Percentiles rank a stretch among this genome's conserved stretches.
Evolutionary conservation across 257 asterid genomes (phyloP).

Genomic region (Orobanche coerulescens): DNA sequence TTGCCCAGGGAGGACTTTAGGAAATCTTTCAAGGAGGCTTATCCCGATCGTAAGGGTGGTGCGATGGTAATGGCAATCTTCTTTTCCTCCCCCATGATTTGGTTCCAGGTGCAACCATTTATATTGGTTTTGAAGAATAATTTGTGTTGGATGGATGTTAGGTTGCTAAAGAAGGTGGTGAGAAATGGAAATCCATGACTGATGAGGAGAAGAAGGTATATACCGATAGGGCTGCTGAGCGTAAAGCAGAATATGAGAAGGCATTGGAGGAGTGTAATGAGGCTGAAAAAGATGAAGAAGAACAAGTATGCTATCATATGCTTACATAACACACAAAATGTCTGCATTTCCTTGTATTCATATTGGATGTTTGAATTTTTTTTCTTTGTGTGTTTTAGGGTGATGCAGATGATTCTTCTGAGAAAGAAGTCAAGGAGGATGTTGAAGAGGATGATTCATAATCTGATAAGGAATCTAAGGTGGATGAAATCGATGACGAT

Average conservation of each 20-base stretch:
- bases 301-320: slow-evolving; percentile 24
- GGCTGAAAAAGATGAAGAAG: slow-evolving; percentile 24
- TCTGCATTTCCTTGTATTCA: neutral
- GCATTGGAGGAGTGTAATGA: slow-evolving; percentile 27
- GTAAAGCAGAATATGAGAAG: slow-evolving; percentile 56
- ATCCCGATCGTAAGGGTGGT: slow-evolving; percentile 65
- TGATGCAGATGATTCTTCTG: slow-evolving; percentile 26
- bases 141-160: no score
- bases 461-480: slow-evolving; percentile 1
- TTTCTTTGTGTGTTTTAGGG: slow-evolving; percentile 22
- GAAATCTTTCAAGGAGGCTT: slow-evolving; percentile 52
- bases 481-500: slow-evolving; percentile 30
- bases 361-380: neutral
- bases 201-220: slow-evolving; percentile 68
- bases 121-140: no score
- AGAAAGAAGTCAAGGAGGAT: slow-evolving; percentile 23
- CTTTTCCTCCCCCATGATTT: no score
- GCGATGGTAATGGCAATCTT: slow-evolving; percentile 29
- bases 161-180: slow-evolving; percentile 90
- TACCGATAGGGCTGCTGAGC: slow-evolving; percentile 66
- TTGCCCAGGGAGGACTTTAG: slow-evolving; percentile 79
- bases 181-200: slow-evolving; percentile 65
- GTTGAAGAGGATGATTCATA: slow-evolving; percentile 14
- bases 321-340: no score
- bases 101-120: no score